Evolutionary conservation across 805 yeast genomes (phyloP).

Genomic region (Candida arabinofermentans): DNA sequence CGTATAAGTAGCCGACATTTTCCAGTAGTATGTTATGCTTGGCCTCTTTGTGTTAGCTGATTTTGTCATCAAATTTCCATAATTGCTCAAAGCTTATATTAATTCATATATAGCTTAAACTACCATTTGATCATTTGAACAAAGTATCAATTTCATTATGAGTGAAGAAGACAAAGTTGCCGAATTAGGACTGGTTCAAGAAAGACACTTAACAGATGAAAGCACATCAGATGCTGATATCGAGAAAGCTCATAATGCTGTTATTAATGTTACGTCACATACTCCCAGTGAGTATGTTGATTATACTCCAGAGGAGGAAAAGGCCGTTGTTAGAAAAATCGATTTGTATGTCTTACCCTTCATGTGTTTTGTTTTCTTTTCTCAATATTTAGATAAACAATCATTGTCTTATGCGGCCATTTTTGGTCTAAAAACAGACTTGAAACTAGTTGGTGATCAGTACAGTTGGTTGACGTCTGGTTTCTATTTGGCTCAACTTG

Average conservation of each 20-base stretch:
- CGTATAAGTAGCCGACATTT: too few relatives aligned
- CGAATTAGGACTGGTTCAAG: not conserved
- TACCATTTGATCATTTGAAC: not conserved
- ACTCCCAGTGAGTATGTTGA: slow-evolving; percentile 39
- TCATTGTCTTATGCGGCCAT: slow-evolving; percentile 40
- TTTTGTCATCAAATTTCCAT: too few relatives aligned
- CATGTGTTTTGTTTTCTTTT: slow-evolving; percentile 20
- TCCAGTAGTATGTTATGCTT: too few relatives aligned
- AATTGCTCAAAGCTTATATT: too few relatives aligned
- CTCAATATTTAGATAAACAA: slow-evolving; percentile 20
- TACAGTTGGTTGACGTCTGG: slow-evolving; percentile 32
- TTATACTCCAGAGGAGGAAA: slow-evolving; percentile 28
- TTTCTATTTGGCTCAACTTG: slow-evolving; percentile 37
- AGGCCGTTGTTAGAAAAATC: slow-evolving; percentile 32
- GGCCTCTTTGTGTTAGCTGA: too few relatives aligned
- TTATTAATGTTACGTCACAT: slow-evolving; percentile 5
- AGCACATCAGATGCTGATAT: not conserved
- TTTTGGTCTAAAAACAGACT: slow-evolving; percentile 48
- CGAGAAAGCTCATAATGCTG: not conserved
- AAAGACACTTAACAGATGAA: not conserved
- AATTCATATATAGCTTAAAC: too few relatives aligned
- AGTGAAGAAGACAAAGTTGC: not conserved
- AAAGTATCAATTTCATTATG: not conserved
- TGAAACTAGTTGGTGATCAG: slow-evolving; percentile 42
- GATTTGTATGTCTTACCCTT: slow-evolving; percentile 36